These are phyloP conservation scores for Globisporangium cylindrosporum DNA, from an alignment of 352 stramenopile genomes.

Conservation along the genomic window DNA sequence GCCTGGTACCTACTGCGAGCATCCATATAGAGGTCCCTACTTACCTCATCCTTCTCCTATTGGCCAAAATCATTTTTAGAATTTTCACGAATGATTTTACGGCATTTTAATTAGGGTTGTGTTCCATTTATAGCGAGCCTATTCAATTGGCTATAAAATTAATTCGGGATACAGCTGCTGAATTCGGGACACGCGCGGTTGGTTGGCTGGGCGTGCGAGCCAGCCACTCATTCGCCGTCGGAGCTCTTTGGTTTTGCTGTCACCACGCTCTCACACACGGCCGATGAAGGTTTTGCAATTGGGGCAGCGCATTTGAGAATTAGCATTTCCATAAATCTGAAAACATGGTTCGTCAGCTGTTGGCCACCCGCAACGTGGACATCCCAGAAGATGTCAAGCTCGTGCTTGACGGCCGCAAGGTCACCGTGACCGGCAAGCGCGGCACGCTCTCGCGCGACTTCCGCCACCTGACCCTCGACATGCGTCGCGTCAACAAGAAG, in stretches of 20 bases:
- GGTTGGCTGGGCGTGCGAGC: conserved; percentile 14
- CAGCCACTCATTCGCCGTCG: not conserved
- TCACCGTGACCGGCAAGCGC: conserved; percentile 95
- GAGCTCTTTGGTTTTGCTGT: not conserved
- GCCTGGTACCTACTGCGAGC: not conserved
- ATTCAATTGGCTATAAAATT: not conserved
- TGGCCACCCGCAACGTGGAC: conserved; percentile 91
- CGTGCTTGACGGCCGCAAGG: conserved; percentile 91
- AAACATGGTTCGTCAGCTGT: conserved; percentile 86
- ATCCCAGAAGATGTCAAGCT: conserved; percentile 95
- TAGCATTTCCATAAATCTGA: conserved; percentile 48
- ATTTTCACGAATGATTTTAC: not conserved
- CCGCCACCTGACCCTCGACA: conserved; percentile 97
- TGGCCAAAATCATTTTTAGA: not conserved
- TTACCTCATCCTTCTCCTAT: not conserved
- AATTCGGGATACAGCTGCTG: not conserved
- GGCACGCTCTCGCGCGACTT: conserved; percentile 95
- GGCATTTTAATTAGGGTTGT: not conserved
- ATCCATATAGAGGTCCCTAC: not conserved
- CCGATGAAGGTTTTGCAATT: not conserved
- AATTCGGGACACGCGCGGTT: not conserved
- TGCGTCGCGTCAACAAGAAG: conserved; percentile 88
- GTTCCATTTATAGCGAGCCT: no score
- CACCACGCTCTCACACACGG: not conserved
- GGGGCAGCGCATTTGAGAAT: conserved; percentile 53